phyloP scores from a whole-genome alignment of 1,284 basidiomycete genomes.

The Stygiomarasmius scandens region DNA sequence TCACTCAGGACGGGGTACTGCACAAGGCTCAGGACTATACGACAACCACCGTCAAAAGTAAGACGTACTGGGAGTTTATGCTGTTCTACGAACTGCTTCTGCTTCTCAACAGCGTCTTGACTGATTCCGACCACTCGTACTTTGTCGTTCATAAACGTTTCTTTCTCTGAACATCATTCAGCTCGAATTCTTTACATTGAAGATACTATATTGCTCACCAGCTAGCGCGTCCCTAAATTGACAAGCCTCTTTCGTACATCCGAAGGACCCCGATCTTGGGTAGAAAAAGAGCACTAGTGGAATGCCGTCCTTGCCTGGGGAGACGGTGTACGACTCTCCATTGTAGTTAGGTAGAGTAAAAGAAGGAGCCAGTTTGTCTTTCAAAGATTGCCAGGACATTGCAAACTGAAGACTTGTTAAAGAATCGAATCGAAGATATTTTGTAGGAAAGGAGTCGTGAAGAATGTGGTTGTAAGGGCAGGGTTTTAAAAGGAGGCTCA shows the following conservation, averaged over 20 bases:
- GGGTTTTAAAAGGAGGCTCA: not conserved
- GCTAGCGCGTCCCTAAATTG: conserved; percentile 76
- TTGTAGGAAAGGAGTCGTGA: not conserved
- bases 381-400: conserved; percentile 14
- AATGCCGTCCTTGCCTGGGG: conserved; percentile 45
- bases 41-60: not conserved
- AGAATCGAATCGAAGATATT: too few relatives aligned
- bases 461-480: not conserved
- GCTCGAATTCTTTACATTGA: not conserved
- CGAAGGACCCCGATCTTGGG: conserved; percentile 68
- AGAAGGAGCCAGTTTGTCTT: conserved; percentile 49
- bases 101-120: conserved; percentile 67
- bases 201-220: conserved; percentile 40
- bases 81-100: conserved; percentile 74
- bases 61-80: conserved; percentile 62
- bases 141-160: conserved; percentile 65
- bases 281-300: conserved; percentile 78
- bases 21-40: not conserved
- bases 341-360: conserved; percentile 52
- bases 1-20: conserved; percentile 81
- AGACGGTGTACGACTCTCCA: conserved; percentile 51
- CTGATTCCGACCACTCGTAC: conserved; percentile 74
- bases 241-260: conserved; percentile 80
- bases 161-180: conserved; percentile 49
- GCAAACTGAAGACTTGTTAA: not conserved